Evolutionary conservation across 1,139 yeast species (phyloP).

Genomic region (Suhomyces bribrorum): DNA sequence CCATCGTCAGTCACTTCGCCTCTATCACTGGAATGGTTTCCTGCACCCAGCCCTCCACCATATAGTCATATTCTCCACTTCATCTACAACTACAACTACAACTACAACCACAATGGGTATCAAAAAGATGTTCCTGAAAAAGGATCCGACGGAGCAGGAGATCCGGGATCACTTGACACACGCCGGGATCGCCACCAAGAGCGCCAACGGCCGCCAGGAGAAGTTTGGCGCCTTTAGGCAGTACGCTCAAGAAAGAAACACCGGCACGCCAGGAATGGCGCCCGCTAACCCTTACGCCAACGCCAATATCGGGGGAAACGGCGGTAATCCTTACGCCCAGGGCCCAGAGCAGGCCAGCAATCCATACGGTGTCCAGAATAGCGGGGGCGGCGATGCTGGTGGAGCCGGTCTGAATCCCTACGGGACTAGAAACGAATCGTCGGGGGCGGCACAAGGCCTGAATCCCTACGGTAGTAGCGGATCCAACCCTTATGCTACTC

Average conservation of each 20-base stretch:
- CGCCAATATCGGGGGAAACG: slow-evolving; percentile 11
- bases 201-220: slow-evolving; percentile 40
- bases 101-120: slow-evolving; percentile 39
- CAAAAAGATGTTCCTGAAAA: slow-evolving; percentile 57
- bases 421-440: too few relatives aligned
- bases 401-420: too few relatives aligned
- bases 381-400: background rate
- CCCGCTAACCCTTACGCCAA: slow-evolving; percentile 51
- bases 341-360: background rate
- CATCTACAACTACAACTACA: background rate
- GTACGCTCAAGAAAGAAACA: slow-evolving; percentile 54
- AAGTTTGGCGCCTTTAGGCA: slow-evolving; percentile 68
- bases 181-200: slow-evolving; percentile 54
- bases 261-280: slow-evolving; percentile 44
- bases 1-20: too few relatives aligned
- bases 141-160: slow-evolving; percentile 62
- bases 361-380: slow-evolving; percentile 4
- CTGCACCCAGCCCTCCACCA: background rate
- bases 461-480: slow-evolving; percentile 28
- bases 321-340: slow-evolving; percentile 8
- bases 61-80: too few relatives aligned
- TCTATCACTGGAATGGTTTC: too few relatives aligned
- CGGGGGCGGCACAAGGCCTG: slow-evolving; percentile 8
- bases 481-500: background rate
- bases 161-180: slow-evolving; percentile 52